phyloP scores from a whole-genome alignment of 2,329 filamentous ascomycete species.

The Penicillium sp. region DNA sequence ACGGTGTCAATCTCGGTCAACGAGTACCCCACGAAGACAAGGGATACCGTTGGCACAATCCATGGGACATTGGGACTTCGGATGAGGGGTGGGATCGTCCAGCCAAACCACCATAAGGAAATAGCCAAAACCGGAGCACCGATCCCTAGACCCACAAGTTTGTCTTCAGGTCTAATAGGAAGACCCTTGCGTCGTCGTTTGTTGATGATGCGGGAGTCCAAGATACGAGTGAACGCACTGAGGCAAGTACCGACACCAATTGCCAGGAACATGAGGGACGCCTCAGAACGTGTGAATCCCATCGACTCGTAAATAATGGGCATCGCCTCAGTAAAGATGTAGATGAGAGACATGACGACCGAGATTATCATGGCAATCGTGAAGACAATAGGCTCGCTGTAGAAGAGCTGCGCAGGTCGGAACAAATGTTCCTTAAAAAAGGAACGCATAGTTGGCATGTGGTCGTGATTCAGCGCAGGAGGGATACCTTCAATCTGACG shows the following conservation, averaged over 20 bases:
- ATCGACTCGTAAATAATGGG: slow-evolving; percentile 39
- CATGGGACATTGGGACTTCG: slow-evolving; percentile 29
- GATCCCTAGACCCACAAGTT: slow-evolving; percentile 44
- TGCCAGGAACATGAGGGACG: slow-evolving; percentile 41
- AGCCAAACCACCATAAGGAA: slow-evolving; percentile 47
- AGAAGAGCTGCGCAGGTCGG: slow-evolving; percentile 42
- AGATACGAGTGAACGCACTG: slow-evolving; percentile 42
- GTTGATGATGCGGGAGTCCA: slow-evolving; percentile 37
- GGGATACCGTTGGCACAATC: slow-evolving; percentile 39
- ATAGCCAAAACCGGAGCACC: slow-evolving; percentile 44
- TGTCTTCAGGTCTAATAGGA: slow-evolving; percentile 43
- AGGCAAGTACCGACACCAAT: slow-evolving; percentile 39
- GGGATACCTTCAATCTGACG: slow-evolving; percentile 15
- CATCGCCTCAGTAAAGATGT: slow-evolving; percentile 46
- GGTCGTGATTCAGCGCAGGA: slow-evolving; percentile 37
- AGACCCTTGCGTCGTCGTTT: slow-evolving; percentile 17
- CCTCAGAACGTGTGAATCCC: slow-evolving; percentile 30
- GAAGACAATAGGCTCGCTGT: slow-evolving; percentile 47
- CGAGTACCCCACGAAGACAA: slow-evolving; percentile 46
- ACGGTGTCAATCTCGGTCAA: slow-evolving; percentile 45
- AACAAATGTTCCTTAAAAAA: slow-evolving; percentile 40
- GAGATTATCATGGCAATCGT: slow-evolving; percentile 43
- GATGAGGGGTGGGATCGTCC: slow-evolving; percentile 44
- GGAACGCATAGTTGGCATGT: slow-evolving; percentile 32
- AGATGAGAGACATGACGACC: slow-evolving; percentile 45